Evolutionary conservation across 2,329 filamentous ascomycete species (phyloP), one percentile per base, ranked within the genome.

Genomic region (Massarina eburnea): DNA sequence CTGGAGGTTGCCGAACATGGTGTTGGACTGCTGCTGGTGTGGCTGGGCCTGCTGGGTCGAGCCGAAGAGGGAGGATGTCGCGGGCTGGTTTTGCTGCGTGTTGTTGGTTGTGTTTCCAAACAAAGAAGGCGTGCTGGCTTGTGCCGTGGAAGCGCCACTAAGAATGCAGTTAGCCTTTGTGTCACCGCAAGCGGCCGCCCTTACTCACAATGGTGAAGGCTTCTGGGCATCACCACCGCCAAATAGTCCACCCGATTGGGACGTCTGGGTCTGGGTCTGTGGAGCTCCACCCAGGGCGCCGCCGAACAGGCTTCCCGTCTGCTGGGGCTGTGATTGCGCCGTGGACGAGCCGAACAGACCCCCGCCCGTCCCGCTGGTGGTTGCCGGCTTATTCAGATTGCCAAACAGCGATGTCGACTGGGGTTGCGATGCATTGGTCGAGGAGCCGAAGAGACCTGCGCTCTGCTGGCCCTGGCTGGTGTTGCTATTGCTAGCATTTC

Each of bases 141-240:
- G 64, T 58, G 61, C 24, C 19, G 41, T 63, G 40, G 65, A 60
- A 22, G 62, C 41, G 51, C 63, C 67, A 57, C 66, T 72, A 51
- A 45, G 45, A 48, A 59, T 47, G 50, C 43, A 43, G 58, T 69
- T 63, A 69, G 64, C 47, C 44, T 46, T 51, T 48, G 51, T 54
- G 54, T 35, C 19, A 49, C 52, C 27, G 30, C 37, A 26, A 39
- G 29, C 22, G 37, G 41, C 12, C 21, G 29, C 29, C 41, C 40
- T 51, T 46, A 54, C 69, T 56, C 65, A 72, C 70, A 71, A 71
- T 4, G 71, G 51, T 29, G 67, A 70, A 10, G 66, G 65, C 39
- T 66, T 64, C 36, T 54, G 48, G 17, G 62, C 45, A 43, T 66
- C 47, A 33, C 54, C 43, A 21, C 44, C 48, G 8, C 66, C 64